phyloP scores from a whole-genome alignment of 176 grass and related monocot species.

The Thalia dealbata region DNA sequence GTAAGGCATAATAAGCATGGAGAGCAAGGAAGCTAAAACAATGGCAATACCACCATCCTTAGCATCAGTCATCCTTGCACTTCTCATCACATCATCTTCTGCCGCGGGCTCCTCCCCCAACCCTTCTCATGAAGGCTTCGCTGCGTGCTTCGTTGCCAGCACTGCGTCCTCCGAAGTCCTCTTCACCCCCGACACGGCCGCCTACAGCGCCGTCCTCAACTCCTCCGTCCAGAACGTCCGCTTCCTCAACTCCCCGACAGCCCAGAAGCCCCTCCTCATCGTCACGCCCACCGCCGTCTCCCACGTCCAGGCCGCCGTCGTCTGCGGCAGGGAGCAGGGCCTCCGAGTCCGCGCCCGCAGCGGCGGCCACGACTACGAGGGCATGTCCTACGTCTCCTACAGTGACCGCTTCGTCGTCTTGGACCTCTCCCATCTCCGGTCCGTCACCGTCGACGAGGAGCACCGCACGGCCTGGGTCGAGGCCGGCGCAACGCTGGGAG shows the following conservation, averaged over 20 bases:
- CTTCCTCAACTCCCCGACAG: slow-evolving; percentile 15
- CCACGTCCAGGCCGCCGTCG: slow-evolving; percentile 25
- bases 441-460: slow-evolving; percentile 7
- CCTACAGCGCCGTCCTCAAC: slow-evolving; percentile 18
- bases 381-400: slow-evolving; percentile 31
- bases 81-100: not conserved
- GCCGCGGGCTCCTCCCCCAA: not conserved
- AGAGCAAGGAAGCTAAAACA: not conserved
- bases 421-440: slow-evolving; percentile 21
- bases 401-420: slow-evolving; percentile 15
- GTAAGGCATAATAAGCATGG: no score
- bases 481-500: slow-evolving; percentile 31
- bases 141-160: slow-evolving; percentile 20
- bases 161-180: not conserved
- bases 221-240: slow-evolving; percentile 26
- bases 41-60: no score
- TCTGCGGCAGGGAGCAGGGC: slow-evolving; percentile 1
- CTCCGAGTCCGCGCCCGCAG: slow-evolving; percentile 20
- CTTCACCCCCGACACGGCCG: slow-evolving; percentile 10
- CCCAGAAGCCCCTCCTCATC: slow-evolving; percentile 27
- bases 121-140: not conserved
- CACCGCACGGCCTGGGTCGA: slow-evolving; percentile 29
- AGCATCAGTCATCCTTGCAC: no score
- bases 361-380: slow-evolving; percentile 39
- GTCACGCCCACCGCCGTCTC: slow-evolving; percentile 12